phyloP scores from a whole-genome alignment of 2,329 filamentous ascomycete genomes.

The Microdochium paspali region DNA sequence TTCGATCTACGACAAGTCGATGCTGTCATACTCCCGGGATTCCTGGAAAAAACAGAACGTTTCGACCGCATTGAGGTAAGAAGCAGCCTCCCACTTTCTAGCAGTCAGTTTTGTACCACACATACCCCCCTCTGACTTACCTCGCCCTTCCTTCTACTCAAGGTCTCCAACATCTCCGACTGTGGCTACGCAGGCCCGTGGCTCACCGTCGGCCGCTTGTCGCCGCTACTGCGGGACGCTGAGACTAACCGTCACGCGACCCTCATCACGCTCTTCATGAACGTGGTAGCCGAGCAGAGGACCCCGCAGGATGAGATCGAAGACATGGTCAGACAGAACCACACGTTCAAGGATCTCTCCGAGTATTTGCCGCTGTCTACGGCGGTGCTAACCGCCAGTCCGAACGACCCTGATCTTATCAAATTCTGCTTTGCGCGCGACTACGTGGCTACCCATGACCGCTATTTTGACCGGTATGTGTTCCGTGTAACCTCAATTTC shows the following conservation, averaged over 20 bases:
- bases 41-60: conserved; percentile 2
- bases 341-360: not conserved
- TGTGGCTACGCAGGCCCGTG: conserved; percentile 17
- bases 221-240: conserved; percentile 19
- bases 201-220: conserved; percentile 14
- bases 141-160: not conserved
- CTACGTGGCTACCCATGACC: conserved; percentile 1
- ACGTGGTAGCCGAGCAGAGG: conserved; percentile 17
- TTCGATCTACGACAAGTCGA: conserved; percentile 19
- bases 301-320: conserved; percentile 1
- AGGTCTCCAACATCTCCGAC: conserved; percentile 30
- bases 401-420: not conserved
- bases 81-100: no score
- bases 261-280: conserved; percentile 29
- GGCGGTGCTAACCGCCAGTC: not conserved
- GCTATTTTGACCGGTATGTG: conserved; percentile 6
- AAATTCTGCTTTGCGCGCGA: conserved; percentile 1
- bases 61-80: conserved; percentile 30
- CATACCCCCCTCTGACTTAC: not conserved
- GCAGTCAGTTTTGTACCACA: no score
- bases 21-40: conserved; percentile 11
- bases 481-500: no score
- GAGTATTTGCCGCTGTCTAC: not conserved
- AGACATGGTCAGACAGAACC: not conserved
- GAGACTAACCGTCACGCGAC: conserved; percentile 26